Percentiles rank a stretch among this genome's conserved stretches.
Evolutionary conservation across 305 asterid genomes (phyloP).

Genomic region (Fraxinus floribunda): DNA sequence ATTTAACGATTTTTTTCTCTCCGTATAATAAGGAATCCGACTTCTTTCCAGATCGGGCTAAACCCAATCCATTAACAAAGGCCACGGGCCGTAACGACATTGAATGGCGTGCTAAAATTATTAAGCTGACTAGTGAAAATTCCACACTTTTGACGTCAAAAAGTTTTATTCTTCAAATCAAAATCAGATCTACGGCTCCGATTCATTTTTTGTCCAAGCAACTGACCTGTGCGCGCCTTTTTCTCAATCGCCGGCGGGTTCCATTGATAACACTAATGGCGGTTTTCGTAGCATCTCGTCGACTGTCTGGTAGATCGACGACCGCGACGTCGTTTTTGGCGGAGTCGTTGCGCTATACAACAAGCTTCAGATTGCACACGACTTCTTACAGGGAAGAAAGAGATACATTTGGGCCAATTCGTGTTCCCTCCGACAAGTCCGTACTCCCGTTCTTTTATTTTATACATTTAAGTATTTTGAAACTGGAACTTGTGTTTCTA

Average conservation of each 20-base stretch:
- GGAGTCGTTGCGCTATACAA: slow-evolving; percentile 23
- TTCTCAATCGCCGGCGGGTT: slow-evolving; percentile 18
- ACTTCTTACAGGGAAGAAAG: slow-evolving; percentile 75
- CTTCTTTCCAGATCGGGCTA: slow-evolving; percentile 11
- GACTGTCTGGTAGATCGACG: slow-evolving; percentile 47
- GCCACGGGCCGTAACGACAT: neutral
- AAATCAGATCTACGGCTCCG: neutral
- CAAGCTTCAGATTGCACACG: slow-evolving; percentile 60
- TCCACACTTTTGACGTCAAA: neutral
- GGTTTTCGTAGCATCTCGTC: slow-evolving; percentile 54
- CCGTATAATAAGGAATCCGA: neutral
- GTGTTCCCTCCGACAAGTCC: slow-evolving; percentile 75
- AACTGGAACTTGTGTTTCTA: neutral
- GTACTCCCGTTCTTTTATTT: slow-evolving; percentile 20
- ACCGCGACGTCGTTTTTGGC: slow-evolving; percentile 22
- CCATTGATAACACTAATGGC: slow-evolving; percentile 45
- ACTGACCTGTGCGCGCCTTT: neutral
- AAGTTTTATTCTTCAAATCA: slow-evolving; percentile 15
- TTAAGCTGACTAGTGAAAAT: neutral
- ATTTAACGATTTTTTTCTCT: neutral
- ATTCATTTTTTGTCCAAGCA: neutral
- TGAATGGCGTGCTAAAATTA: neutral
- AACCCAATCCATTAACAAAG: neutral
- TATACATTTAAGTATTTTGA: neutral
- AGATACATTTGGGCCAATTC: slow-evolving; percentile 92